phyloP scores from a whole-genome alignment of 257 asterid species.

The Fraxinus quadrangulata region DNA sequence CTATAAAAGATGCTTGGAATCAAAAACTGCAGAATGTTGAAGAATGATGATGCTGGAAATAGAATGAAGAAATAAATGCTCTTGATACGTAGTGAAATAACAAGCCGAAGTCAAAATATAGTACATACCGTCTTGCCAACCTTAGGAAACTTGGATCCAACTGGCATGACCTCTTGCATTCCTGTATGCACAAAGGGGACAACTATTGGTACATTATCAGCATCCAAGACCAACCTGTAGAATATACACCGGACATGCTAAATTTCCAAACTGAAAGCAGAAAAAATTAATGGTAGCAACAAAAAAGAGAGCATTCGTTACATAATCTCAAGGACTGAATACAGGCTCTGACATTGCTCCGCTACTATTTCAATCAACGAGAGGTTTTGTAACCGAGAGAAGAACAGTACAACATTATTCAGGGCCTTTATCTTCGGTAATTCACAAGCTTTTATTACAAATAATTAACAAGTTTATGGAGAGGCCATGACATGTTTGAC shows the following conservation, averaged over 20 bases:
- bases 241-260: conserved; percentile 11
- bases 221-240: conserved; percentile 77
- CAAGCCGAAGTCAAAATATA: background rate
- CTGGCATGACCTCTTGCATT: conserved; percentile 91
- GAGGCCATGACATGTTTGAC: background rate
- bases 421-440: background rate
- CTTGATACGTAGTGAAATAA: background rate
- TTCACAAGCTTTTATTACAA: background rate
- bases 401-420: background rate
- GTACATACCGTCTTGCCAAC: conserved; percentile 73
- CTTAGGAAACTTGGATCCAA: conserved; percentile 86
- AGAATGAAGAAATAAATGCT: background rate
- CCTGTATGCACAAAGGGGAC: conserved; percentile 92
- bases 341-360: background rate
- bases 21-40: background rate
- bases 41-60: background rate
- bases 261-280: background rate
- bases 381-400: background rate
- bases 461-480: background rate
- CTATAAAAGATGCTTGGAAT: conserved; percentile 5
- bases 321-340: background rate
- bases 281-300: background rate
- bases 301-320: background rate
- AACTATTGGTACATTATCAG: conserved; percentile 71
- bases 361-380: background rate